Evolutionary conservation across 1,139 yeast genomes (phyloP).

Genomic region (Suhomyces yuchorum): DNA sequence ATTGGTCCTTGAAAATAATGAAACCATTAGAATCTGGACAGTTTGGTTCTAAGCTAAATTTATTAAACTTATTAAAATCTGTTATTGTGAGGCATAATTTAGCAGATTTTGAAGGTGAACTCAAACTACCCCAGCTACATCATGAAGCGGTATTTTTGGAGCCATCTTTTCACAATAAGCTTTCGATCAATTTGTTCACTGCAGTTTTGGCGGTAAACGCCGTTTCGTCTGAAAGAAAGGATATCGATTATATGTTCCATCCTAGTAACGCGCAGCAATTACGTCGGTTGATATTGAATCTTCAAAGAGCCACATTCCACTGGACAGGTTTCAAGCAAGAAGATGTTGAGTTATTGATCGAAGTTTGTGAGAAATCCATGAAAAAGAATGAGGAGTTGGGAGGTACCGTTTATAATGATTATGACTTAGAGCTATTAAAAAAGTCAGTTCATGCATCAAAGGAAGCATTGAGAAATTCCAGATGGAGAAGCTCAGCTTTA

Average conservation of each 20-base stretch:
- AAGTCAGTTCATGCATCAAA: constrained; percentile 48
- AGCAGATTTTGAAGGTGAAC: constrained; percentile 54
- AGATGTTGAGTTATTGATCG: constrained; percentile 54
- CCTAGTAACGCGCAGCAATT: constrained; percentile 56
- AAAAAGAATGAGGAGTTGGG: constrained; percentile 33
- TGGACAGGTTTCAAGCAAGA: constrained; percentile 71
- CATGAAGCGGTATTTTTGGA: constrained; percentile 58
- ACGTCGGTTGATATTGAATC: constrained; percentile 57
- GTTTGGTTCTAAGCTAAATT: constrained; percentile 43
- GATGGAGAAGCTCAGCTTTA: constrained; percentile 59
- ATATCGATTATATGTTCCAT: constrained; percentile 71
- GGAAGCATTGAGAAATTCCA: constrained; percentile 49
- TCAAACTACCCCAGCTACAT: constrained; percentile 58
- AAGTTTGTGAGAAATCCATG: constrained; percentile 51
- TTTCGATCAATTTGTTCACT: constrained; percentile 62
- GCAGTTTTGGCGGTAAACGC: constrained; percentile 74
- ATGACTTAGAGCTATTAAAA: constrained; percentile 43
- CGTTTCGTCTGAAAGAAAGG: constrained; percentile 68
- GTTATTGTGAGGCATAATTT: constrained; percentile 59
- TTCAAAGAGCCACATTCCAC: constrained; percentile 68
- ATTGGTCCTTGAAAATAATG: constrained; percentile 51
- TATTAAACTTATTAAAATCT: constrained; percentile 44
- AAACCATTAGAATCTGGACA: constrained; percentile 46
- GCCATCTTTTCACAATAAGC: constrained; percentile 62
- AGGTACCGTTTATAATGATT: constrained; percentile 26